These are phyloP conservation scores for Ophiostoma sp. DNA, from an alignment of 2,329 filamentous ascomycete species.

Conservation along the genomic window DNA sequence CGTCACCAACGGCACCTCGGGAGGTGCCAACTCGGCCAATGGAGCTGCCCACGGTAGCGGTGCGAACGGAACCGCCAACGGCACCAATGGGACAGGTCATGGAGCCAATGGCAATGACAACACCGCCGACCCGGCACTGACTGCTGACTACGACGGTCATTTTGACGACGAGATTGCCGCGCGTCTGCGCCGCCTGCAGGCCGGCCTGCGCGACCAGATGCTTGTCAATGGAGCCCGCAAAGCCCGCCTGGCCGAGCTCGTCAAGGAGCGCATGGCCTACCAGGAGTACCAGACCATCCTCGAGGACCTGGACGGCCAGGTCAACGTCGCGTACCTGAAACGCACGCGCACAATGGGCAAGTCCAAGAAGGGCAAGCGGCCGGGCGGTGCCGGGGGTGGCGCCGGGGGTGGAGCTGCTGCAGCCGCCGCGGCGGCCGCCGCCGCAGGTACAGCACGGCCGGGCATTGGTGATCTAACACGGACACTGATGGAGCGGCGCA, in stretches of 20 bases:
- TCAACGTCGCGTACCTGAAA: conserved; percentile 92
- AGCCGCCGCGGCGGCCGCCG: conserved; percentile 34
- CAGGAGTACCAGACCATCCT: conserved; percentile 97
- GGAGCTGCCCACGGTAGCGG: background rate
- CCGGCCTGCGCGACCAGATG: conserved; percentile 73
- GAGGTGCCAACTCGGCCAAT: conserved; percentile 1
- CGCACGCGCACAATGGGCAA: conserved; percentile 91
- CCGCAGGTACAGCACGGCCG: conserved; percentile 56
- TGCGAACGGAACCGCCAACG: conserved; percentile 28
- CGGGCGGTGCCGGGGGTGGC: conserved; percentile 51
- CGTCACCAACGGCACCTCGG: background rate
- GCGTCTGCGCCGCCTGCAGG: conserved; percentile 77
- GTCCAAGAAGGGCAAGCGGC: conserved; percentile 68
- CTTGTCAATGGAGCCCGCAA: conserved; percentile 89
- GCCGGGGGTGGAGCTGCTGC: conserved; percentile 26
- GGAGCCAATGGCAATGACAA: conserved; percentile 1
- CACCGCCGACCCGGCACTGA: conserved; percentile 30
- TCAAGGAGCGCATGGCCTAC: conserved; percentile 87
- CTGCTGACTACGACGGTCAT: conserved; percentile 77
- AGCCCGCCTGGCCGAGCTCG: conserved; percentile 75
- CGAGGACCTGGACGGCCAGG: conserved; percentile 90
- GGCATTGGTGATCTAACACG: conserved; percentile 87
- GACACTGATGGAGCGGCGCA: conserved; percentile 84
- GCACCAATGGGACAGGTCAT: background rate
- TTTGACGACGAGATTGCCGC: conserved; percentile 92